phyloP scores from a whole-genome alignment of 306 rosid species.

The Prunus salicina region DNA sequence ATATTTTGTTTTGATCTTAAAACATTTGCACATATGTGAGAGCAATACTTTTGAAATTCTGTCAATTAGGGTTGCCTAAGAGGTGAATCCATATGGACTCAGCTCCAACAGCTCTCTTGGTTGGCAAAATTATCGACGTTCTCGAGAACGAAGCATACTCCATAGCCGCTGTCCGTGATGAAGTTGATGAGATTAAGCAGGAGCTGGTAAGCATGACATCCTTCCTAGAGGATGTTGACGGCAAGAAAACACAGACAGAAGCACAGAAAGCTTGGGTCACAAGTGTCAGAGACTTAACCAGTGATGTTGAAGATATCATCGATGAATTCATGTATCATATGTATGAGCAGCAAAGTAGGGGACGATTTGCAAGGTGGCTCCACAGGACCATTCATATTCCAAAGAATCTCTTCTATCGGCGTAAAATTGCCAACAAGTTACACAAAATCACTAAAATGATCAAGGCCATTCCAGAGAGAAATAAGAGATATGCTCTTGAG shows the following conservation, averaged over 20 bases:
- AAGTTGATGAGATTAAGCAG: neutral
- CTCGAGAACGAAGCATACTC: neutral
- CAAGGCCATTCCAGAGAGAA: constrained; percentile 5
- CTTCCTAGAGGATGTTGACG: constrained; percentile 10
- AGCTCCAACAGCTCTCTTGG: neutral
- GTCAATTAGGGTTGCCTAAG: neutral
- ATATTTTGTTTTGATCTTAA: too few relatives aligned
- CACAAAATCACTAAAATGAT: neutral
- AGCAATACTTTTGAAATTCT: too few relatives aligned
- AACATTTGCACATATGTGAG: too few relatives aligned
- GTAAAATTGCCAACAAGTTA: neutral
- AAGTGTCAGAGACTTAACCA: neutral
- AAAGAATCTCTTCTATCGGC: neutral
- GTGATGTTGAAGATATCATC: constrained; percentile 13
- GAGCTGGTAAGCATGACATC: constrained; percentile 9
- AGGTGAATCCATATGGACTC: neutral
- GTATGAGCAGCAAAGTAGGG: neutral
- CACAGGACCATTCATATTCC: neutral
- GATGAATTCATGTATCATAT: constrained; percentile 5
- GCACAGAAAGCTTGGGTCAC: neutral
- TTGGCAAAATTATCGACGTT: neutral
- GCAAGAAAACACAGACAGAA: neutral
- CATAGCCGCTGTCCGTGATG: neutral
- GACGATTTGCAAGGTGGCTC: neutral
- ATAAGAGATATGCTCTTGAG: neutral